Conservation (phyloP, 805 yeast genomes). For the Ogataea dorogensis region DNA sequence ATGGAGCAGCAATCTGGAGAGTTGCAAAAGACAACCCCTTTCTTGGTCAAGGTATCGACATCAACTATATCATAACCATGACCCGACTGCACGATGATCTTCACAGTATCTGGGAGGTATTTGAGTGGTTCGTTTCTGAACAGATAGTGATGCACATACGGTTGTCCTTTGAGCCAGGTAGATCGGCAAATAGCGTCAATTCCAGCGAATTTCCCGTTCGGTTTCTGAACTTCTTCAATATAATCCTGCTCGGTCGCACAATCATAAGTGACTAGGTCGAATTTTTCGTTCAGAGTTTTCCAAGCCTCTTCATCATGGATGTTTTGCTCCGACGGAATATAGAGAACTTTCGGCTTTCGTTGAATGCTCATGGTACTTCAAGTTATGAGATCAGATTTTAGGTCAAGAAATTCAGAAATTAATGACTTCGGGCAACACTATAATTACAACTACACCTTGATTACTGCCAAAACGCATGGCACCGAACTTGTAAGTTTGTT, state of each 20-base stretch:
- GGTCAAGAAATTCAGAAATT: background rate
- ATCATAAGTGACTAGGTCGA: constrained; percentile 35
- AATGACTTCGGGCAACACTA: constrained; percentile 1
- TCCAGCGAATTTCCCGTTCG: constrained; percentile 35
- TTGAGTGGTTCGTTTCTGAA: constrained; percentile 36
- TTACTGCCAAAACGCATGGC: too few species aligned
- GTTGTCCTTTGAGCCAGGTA: constrained; percentile 39
- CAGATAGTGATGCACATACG: constrained; percentile 36
- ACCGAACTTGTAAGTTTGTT: too few species aligned
- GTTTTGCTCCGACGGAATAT: constrained; percentile 38
- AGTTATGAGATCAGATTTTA: background rate
- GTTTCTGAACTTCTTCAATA: constrained; percentile 35
- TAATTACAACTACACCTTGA: too few species aligned
- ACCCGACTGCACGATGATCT: constrained; percentile 39
- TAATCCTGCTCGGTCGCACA: constrained; percentile 36
- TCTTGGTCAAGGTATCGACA: constrained; percentile 34
- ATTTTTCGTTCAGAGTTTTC: constrained; percentile 35
- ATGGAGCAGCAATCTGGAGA: constrained; percentile 40
- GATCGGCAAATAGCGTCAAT: constrained; percentile 40
- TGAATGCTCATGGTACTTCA: background rate
- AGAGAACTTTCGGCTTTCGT: constrained; percentile 34
- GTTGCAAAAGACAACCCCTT: constrained; percentile 37
- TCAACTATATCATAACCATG: constrained; percentile 42
- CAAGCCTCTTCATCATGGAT: constrained; percentile 39
- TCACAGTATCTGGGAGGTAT: constrained; percentile 34